Percentiles rank a stretch among this genome's conserved stretches.
Conservation (phyloP, 2,329 filamentous ascomycete species). For the Metarhizium robertsii region DNA sequence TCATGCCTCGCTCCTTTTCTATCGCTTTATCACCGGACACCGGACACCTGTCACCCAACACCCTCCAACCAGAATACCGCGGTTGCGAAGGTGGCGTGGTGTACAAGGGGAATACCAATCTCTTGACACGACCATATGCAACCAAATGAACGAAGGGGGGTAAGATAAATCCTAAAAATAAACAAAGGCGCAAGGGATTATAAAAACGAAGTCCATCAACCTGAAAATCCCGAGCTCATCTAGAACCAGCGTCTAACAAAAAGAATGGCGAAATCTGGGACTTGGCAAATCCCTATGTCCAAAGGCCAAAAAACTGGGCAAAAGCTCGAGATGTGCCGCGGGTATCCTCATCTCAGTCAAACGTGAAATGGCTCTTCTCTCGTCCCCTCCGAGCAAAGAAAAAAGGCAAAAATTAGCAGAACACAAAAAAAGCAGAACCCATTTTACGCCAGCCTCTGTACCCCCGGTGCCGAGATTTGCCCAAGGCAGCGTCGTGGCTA, state of each 20-base stretch:
- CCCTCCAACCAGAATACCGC: background rate
- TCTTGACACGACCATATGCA: background rate
- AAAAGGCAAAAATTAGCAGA: background rate
- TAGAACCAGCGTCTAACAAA: background rate
- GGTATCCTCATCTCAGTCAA: conserved; percentile 5
- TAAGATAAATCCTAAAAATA: background rate
- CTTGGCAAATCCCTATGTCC: background rate
- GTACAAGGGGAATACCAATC: conserved; percentile 1
- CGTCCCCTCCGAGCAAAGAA: background rate
- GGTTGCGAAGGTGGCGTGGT: background rate
- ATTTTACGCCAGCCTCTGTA: background rate
- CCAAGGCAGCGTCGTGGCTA: background rate
- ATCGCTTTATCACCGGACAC: background rate
- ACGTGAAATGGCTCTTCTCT: background rate
- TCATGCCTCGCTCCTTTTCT: background rate
- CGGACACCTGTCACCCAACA: conserved; percentile 1
- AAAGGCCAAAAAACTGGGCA: conserved; percentile 2
- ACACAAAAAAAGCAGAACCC: background rate
- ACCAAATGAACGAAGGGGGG: background rate
- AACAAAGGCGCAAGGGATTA: background rate
- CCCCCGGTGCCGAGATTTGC: background rate
- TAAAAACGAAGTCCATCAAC: conserved; percentile 1
- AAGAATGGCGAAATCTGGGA: background rate
- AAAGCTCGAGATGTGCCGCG: conserved; percentile 4
- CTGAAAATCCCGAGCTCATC: conserved; percentile 2